A percentile compares a stretch with the other conserved stretches of the same genome.
Conservation (phyloP, 192 early-diverging fungal genomes). For the Backusella luteola region DNA sequence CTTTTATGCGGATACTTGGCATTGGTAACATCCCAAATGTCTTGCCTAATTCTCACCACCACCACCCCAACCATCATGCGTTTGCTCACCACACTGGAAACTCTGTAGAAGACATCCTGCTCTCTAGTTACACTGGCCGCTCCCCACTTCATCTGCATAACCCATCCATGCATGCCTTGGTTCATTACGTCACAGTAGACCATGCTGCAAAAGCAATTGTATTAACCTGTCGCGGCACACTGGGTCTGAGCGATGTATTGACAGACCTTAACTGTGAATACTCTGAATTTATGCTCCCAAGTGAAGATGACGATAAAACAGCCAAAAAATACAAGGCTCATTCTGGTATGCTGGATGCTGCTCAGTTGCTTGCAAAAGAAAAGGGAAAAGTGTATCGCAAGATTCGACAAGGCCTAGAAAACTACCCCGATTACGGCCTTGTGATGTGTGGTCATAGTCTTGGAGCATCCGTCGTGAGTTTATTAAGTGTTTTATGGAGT, state of each 20-base stretch:
- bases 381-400: slow-evolving; percentile 69
- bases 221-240: slow-evolving; percentile 84
- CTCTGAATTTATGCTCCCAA: slow-evolving; percentile 49
- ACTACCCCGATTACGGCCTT: slow-evolving; percentile 78
- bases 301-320: not conserved
- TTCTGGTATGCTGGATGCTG: slow-evolving; percentile 84
- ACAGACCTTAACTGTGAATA: slow-evolving; percentile 86
- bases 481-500: slow-evolving; percentile 82
- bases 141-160: slow-evolving; percentile 34
- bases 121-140: slow-evolving; percentile 61
- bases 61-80: slow-evolving; percentile 43
- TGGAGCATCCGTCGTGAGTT: slow-evolving; percentile 82
- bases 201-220: slow-evolving; percentile 76
- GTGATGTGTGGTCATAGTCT: slow-evolving; percentile 87
- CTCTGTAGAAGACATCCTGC: slow-evolving; percentile 68
- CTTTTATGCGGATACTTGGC: slow-evolving; percentile 73
- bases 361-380: slow-evolving; percentile 63
- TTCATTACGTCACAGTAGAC: slow-evolving; percentile 83
- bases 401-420: slow-evolving; percentile 65
- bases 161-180: slow-evolving; percentile 69
- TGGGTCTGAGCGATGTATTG: slow-evolving; percentile 81
- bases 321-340: slow-evolving; percentile 62
- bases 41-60: slow-evolving; percentile 29
- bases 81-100: slow-evolving; percentile 78
- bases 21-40: slow-evolving; percentile 48